Base-by-base conservation (phyloP, 768 basidiomycete species). In the Suillus fuscotomentosus region DNA sequence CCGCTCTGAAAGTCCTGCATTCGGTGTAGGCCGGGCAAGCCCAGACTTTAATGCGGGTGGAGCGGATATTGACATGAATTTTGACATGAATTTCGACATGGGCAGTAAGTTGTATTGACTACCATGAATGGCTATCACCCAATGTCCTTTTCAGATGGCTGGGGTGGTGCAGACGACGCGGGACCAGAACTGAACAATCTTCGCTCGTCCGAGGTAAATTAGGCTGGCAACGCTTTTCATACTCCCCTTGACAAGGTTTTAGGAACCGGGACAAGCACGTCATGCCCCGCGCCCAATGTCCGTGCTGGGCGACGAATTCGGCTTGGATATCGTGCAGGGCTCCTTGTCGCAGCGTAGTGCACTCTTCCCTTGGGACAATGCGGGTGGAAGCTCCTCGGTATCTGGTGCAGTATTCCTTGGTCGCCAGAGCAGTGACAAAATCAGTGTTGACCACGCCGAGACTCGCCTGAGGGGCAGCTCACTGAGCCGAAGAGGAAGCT, bases 241-340 rank as follows among this genome's bases (percentile, higher is more conserved):
- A 50, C 55, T n/a, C 13, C 31, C 53, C 9, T 62, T 76, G 48
- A 76, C 54, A 48, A 27, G 3, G 13, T 43, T 65, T n/a, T 69
- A 92, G 92, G 91, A 93, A 78, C 92, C 92, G 55, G 92, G 90
- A 38, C 90, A 91, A 87, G 91, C 82, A n/a, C 91, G 92, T 67
- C 85, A 81, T n/a, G 78, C 78, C 41, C 91, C 92, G 53, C 82
- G 84, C 22, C 83, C 85, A 14, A 80, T 81, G 15, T 87, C 85
- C 48, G 70, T 80, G 10, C 65, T 84, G 31, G 84, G 82, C 43
- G 83, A 80, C 57, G 76, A 86, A 63, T 75, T 89, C 50, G 83
- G 79, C 14, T 69, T 84, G 59, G 83, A 83, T 53, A 65, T 81
- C 6, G 80, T 74, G 42, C 72, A 77, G 36, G 78, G 79, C 47